These are phyloP conservation scores for Tolypocladium inflatum DNA, from an alignment of 2,329 filamentous ascomycete genomes.

Conservation along the genomic window DNA sequence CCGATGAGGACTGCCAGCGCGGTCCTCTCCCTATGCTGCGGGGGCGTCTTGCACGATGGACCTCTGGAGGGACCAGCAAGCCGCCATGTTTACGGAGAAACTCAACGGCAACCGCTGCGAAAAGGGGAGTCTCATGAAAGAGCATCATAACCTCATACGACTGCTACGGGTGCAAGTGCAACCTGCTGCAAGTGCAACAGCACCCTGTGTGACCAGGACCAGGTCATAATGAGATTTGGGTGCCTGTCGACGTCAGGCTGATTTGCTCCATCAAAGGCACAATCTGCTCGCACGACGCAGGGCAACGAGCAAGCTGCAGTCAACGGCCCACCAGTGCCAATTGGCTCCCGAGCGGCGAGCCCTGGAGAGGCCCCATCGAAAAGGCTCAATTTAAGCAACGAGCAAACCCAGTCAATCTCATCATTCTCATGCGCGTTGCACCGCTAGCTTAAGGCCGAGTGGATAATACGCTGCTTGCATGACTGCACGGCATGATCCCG, in stretches of 20 bases:
- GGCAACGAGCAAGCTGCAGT: background rate
- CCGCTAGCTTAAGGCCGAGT: conserved; percentile 10
- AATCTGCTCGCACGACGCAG: background rate
- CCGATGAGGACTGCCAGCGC: too few species aligned
- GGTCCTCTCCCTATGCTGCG: too few species aligned
- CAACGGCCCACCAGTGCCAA: conserved; percentile 7
- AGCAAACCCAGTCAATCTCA: background rate
- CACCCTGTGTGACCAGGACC: too few species aligned
- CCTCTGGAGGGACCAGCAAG: too few species aligned
- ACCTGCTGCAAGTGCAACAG: too few species aligned
- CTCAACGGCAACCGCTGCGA: too few species aligned
- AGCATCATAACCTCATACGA: too few species aligned
- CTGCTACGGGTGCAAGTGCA: too few species aligned
- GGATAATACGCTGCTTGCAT: background rate
- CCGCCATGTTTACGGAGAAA: too few species aligned
- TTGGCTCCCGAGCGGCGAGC: conserved; percentile 8
- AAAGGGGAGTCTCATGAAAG: too few species aligned
- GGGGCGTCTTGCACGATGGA: too few species aligned
- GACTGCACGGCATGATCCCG: conserved; percentile 1
- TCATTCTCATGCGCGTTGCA: background rate
- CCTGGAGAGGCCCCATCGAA: background rate
- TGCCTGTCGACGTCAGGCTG: background rate
- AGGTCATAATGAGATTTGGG: too few species aligned
- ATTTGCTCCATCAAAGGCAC: background rate
- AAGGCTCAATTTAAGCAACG: conserved; percentile 1